phyloP scores from a whole-genome alignment of 306 rosid species.

The Inga oerstediana region DNA sequence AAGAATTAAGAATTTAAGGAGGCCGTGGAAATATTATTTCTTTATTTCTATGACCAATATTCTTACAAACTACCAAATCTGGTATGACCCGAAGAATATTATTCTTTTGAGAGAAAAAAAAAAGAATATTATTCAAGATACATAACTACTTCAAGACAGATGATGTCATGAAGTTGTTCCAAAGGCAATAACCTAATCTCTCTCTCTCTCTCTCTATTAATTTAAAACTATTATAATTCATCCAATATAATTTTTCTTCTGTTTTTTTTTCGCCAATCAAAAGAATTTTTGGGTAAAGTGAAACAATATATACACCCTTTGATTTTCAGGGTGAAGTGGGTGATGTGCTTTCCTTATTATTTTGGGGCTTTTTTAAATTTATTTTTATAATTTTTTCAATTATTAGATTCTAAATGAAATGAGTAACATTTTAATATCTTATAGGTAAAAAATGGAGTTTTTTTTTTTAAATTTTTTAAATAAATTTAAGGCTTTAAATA shows the following conservation, averaged over 20 bases:
- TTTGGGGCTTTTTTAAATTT: too few relatives aligned
- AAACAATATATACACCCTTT: background rate
- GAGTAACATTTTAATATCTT: too few relatives aligned
- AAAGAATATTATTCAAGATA: background rate
- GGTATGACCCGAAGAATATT: background rate
- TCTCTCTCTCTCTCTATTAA: too few relatives aligned
- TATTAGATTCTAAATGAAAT: too few relatives aligned
- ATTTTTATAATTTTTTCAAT: too few relatives aligned
- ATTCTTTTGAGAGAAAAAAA: background rate
- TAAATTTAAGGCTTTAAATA: too few relatives aligned
- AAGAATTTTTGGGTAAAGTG: background rate
- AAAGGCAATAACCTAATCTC: background rate
- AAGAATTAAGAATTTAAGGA: too few relatives aligned
- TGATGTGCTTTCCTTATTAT: too few relatives aligned
- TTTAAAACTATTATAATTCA: background rate
- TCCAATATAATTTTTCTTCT: background rate
- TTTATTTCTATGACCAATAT: background rate
- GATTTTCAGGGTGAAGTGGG: too few relatives aligned
- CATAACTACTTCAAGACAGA: background rate
- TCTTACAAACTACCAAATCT: background rate
- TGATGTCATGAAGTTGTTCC: conserved; percentile 20
- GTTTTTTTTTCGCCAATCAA: background rate
- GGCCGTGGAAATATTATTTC: background rate
- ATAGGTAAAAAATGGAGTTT: too few relatives aligned
- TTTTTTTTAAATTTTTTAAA: too few relatives aligned